A percentile compares a stretch with the other conserved stretches of the same genome.
Conservation (phyloP, 179 eudicot genomes). For the Drosera spatulata region DNA sequence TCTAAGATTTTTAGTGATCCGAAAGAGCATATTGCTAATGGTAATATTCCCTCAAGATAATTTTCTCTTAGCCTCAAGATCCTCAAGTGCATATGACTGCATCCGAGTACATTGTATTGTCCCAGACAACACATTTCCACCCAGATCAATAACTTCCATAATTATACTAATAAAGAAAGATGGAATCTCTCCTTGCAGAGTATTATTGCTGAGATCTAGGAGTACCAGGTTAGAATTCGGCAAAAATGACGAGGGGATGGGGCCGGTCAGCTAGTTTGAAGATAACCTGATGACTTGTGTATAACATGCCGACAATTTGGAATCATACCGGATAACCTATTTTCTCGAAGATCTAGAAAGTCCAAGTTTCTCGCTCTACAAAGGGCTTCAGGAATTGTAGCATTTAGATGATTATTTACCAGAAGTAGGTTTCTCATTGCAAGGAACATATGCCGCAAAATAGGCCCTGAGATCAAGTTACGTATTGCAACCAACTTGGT, state of each 20-base stretch:
- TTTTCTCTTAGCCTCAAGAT: too few species aligned
- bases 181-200: too few species aligned
- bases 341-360: constrained; percentile 12
- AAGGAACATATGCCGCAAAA: constrained; percentile 2
- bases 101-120: constrained; percentile 3
- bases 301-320: constrained; percentile 15
- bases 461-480: constrained; percentile 19
- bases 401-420: too few species aligned
- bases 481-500: too few species aligned
- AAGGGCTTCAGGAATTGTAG: neutral
- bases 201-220: too few species aligned
- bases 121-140: constrained; percentile 9
- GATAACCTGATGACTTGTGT: constrained; percentile 1
- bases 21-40: constrained; percentile 11
- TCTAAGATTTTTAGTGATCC: constrained; percentile 10
- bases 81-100: too few species aligned
- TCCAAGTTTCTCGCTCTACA: neutral
- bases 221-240: too few species aligned
- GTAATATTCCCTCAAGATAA: constrained; percentile 10
- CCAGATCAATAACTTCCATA: constrained; percentile 1
- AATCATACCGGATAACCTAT: constrained; percentile 18
- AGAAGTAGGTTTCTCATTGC: neutral
- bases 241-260: too few species aligned
- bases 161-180: neutral
- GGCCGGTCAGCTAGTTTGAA: constrained; percentile 5